Conservation (phyloP, 2,329 filamentous ascomycete species). For the Ophiostoma populinum region DNA sequence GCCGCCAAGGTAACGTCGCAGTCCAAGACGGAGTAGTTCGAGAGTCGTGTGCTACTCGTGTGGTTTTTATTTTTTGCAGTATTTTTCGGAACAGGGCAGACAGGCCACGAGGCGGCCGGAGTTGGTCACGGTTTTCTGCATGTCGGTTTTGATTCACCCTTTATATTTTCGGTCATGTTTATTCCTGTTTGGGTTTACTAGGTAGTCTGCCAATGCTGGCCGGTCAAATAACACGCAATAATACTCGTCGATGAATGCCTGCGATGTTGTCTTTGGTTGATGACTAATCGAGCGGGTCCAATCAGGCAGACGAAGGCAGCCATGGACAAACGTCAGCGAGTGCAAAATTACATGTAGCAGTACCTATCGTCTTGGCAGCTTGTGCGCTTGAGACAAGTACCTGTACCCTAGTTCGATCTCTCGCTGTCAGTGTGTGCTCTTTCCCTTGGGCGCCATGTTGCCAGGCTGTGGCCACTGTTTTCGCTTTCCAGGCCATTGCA, state of each 20-base stretch:
- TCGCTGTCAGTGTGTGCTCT: too few species aligned
- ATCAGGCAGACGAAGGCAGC: constrained; percentile 10
- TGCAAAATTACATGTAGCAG: neutral
- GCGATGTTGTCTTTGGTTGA: neutral
- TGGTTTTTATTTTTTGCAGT: neutral
- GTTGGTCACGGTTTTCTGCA: neutral
- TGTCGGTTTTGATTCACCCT: neutral
- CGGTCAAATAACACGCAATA: neutral
- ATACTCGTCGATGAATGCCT: neutral
- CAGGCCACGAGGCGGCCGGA: neutral
- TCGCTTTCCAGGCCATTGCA: too few species aligned
- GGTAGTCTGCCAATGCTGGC: neutral
- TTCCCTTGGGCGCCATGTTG: too few species aligned
- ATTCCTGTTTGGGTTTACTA: neutral
- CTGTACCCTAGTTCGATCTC: too few species aligned
- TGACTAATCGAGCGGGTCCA: constrained; percentile 5
- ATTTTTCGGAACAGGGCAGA: neutral
- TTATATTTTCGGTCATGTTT: neutral
- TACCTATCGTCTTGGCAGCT: neutral
- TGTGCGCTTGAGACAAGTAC: too few species aligned
- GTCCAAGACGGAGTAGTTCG: constrained; percentile 18
- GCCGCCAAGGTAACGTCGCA: constrained; percentile 68
- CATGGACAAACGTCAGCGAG: constrained; percentile 11
- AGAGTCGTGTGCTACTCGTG: neutral
- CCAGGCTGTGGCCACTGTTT: too few species aligned